phyloP scores from a whole-genome alignment of 805 yeast genomes.

The Wickerhamiella vanderwaltii region DNA sequence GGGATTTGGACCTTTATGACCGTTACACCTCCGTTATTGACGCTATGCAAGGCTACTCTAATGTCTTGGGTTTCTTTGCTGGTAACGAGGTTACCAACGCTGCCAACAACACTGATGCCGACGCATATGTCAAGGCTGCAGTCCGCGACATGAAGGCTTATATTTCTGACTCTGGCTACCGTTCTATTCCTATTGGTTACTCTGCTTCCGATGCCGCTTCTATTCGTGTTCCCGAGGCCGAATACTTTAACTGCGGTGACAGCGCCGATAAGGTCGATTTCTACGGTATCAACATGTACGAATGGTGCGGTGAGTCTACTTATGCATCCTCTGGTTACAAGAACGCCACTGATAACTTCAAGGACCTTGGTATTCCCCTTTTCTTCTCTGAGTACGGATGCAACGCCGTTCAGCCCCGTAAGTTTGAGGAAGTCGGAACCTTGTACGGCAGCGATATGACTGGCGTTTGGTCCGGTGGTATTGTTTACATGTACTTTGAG shows the following conservation, averaged over 20 bases:
- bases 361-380: conserved; percentile 62
- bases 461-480: conserved; percentile 89
- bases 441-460: conserved; percentile 63
- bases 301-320: conserved; percentile 67
- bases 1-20: conserved; percentile 59
- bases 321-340: conserved; percentile 54
- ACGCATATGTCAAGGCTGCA: conserved; percentile 93
- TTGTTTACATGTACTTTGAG: conserved; percentile 82
- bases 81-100: conserved; percentile 95
- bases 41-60: conserved; percentile 56
- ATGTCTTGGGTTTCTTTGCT: conserved; percentile 88
- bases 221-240: conserved; percentile 68
- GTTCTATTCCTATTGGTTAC: conserved; percentile 86
- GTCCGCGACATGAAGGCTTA: conserved; percentile 77
- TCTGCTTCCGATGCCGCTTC: conserved; percentile 80
- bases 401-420: conserved; percentile 59
- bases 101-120: conserved; percentile 66
- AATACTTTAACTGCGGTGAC: conserved; percentile 76
- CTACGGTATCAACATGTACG: conserved; percentile 78
- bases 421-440: conserved; percentile 61
- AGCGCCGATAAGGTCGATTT: conserved; percentile 47
- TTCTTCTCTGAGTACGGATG: conserved; percentile 89
- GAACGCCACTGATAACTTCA: conserved; percentile 58
- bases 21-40: conserved; percentile 80
- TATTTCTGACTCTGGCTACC: conserved; percentile 51